These are phyloP conservation scores for Kappamyces sp. DNA, from an alignment of 192 early-diverging fungal species.

Conservation along the genomic window DNA sequence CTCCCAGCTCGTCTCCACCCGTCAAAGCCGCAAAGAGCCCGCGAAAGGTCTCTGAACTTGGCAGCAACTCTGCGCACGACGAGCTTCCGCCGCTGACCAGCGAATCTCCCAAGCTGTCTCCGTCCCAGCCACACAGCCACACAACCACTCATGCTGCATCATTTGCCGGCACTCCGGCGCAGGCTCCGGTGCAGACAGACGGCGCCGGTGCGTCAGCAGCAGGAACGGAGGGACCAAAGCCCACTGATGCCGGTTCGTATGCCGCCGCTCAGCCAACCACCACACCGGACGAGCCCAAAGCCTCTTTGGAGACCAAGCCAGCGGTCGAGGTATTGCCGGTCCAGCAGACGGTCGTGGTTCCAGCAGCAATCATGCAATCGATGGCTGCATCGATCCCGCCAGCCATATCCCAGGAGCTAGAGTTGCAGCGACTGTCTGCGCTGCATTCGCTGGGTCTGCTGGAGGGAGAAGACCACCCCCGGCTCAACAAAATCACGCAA, in stretches of 20 bases:
- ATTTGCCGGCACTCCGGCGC: background rate
- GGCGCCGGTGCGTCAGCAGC: background rate
- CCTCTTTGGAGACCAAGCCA: no score
- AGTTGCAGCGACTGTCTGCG: background rate
- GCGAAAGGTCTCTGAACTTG: background rate
- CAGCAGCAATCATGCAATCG: background rate
- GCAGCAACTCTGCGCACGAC: no score
- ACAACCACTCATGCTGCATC: no score
- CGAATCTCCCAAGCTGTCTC: no score
- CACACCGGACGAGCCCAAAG: no score
- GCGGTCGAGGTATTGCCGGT: no score
- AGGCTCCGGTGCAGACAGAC: background rate
- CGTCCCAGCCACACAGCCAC: no score
- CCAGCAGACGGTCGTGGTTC: background rate
- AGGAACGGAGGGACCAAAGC: background rate
- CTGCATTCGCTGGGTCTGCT: constrained; percentile 9
- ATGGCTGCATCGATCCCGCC: background rate
- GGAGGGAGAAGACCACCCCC: constrained; percentile 4
- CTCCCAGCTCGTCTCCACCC: background rate
- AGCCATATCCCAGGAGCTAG: background rate
- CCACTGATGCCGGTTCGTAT: background rate
- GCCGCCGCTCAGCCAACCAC: background rate
- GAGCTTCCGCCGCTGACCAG: no score
- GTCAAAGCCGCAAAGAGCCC: background rate
- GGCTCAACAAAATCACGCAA: constrained; percentile 14